Evolutionary conservation across 192 early-diverging fungal genomes (phyloP).

Genomic region (Coemansia sp.): DNA sequence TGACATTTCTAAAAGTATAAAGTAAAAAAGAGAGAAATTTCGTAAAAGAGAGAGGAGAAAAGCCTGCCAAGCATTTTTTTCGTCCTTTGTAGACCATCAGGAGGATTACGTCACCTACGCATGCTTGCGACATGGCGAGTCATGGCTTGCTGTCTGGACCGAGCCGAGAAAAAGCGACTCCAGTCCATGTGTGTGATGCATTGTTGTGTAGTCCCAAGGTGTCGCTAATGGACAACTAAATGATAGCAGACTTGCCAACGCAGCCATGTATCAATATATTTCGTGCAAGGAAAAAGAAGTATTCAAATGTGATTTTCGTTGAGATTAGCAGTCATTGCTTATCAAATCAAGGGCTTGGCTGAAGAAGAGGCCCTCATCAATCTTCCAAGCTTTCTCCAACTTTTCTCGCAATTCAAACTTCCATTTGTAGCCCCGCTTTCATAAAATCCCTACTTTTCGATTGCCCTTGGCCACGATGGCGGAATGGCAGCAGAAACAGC

Average conservation of each 20-base stretch:
- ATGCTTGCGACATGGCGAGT: background rate
- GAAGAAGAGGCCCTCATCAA: background rate
- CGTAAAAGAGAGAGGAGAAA: background rate
- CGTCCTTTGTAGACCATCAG: background rate
- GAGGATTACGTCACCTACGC: background rate
- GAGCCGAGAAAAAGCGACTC: background rate
- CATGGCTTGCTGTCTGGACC: background rate
- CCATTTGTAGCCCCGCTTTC: background rate
- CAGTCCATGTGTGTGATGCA: no score
- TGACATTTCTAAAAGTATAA: background rate
- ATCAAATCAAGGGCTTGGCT: background rate
- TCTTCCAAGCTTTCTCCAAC: background rate
- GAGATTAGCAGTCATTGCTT: background rate
- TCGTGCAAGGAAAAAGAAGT: no score
- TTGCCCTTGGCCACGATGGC: conserved; percentile 2
- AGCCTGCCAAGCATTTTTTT: background rate
- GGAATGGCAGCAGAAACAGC: conserved; percentile 10
- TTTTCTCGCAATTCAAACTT: background rate
- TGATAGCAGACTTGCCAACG: no score
- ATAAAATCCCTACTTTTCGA: background rate
- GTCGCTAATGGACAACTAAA: no score
- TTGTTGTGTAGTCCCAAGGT: no score
- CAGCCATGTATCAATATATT: no score
- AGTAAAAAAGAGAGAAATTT: background rate
- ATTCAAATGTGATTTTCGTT: background rate